Evolutionary conservation across 164 flowering plant genomes (phyloP), one percentile per base, ranked within the genome.

Genomic region (Macadamia integrifolia): DNA sequence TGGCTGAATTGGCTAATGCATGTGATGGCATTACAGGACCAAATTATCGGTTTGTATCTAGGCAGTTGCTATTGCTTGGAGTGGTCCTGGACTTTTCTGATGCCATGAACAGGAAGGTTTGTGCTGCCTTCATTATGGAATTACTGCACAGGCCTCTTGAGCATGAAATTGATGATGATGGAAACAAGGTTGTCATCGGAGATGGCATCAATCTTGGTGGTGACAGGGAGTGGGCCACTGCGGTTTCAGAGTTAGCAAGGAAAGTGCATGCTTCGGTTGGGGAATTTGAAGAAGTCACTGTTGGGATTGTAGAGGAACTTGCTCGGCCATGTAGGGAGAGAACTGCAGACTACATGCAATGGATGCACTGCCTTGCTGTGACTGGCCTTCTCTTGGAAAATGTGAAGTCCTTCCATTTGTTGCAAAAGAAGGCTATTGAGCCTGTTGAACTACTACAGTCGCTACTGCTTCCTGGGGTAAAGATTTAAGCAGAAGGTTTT

Each of bases 161-260:
- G 50, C 82, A 86, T 76, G 99, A 95, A 78, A 69, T 79, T 49
- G 99, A 95, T 78, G 90, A 85, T 29, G 84, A 80, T 65, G 97
- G 94, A 28, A 84, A 81, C 73, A 80, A 73, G 62, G 79, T 88
- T 74, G 78, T 93, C 59, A 77, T 91, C 59, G 98, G 98, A 60
- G 98, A 95, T 83, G 98, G 99, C 18, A 81, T 92, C 61, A 92
- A 82, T 79, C 89, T 91, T 77, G 99, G 99, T 63, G 98, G 99
- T 13, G 99, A 92, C 49, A 81, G 58, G 76, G 87, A 86, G 43
- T 95, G 99, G 95, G 95, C 98, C 57, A 69, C 57, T 72, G 94
- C 99, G 60, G 96, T 95, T 10, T 80, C 91, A 46, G 80, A 78
- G 30, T 74, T 95, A 71, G 86, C 84, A 31, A 82, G 72, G 74